Percentiles rank a stretch among this genome's conserved stretches.
These are phyloP conservation scores for Fusarium sulawesiense DNA, from an alignment of 2,329 filamentous ascomycete species.

Conservation along the genomic window DNA sequence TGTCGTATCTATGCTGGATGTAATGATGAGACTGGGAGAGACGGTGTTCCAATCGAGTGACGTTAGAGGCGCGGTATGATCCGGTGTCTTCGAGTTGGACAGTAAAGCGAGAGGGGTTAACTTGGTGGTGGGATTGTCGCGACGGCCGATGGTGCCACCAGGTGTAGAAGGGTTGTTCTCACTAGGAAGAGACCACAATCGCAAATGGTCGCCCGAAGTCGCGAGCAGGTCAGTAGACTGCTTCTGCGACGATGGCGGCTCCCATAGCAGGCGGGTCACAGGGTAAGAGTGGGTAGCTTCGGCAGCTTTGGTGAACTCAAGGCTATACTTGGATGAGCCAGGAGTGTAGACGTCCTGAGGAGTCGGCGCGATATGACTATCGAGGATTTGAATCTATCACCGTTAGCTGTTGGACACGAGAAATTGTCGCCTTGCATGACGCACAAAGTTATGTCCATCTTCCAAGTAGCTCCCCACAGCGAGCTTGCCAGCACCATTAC, in stretches of 20 bases:
- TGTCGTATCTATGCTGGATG: conserved; percentile 97
- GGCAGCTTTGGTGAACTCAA: conserved; percentile 93
- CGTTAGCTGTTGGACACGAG: conserved; percentile 15
- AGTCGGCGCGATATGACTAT: conserved; percentile 81
- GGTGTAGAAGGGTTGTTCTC: conserved; percentile 67
- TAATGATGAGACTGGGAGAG: conserved; percentile 96
- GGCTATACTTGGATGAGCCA: conserved; percentile 76
- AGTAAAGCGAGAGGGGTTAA: conserved; percentile 91
- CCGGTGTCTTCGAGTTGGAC: conserved; percentile 97
- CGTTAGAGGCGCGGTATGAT: conserved; percentile 95
- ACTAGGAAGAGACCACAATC: conserved; percentile 90
- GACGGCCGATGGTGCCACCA: conserved; percentile 75
- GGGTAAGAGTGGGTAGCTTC: conserved; percentile 98
- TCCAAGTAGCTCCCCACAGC: conserved; percentile 96
- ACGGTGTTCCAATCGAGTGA: conserved; percentile 98
- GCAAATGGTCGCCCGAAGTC: conserved; percentile 93
- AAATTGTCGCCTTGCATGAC: conserved; percentile 3
- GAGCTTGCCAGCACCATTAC: conserved; percentile 86
- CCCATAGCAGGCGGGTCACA: conserved; percentile 94
- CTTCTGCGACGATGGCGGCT: conserved; percentile 93
- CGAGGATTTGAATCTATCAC: conserved; percentile 91
- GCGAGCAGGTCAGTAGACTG: conserved; percentile 94
- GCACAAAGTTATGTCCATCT: conserved; percentile 96
- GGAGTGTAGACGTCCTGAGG: conserved; percentile 75
- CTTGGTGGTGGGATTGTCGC: conserved; percentile 75